Conservation (phyloP, 768 basidiomycete species). For the Tricholoma matsutake region DNA sequence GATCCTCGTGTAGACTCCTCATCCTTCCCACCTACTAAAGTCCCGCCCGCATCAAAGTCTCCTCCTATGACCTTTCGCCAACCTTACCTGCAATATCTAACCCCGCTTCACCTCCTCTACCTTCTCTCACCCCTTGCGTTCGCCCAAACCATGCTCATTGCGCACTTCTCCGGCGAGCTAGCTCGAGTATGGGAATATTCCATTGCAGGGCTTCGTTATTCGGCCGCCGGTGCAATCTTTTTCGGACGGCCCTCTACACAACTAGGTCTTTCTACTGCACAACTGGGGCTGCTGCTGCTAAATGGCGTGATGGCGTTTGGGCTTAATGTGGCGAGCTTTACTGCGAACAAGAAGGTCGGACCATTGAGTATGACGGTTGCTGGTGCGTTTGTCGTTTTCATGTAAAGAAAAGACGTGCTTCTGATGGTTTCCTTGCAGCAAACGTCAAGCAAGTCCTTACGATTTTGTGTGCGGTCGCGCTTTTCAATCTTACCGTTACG, state of each 20-base stretch:
- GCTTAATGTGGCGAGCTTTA: slow-evolving; percentile 92
- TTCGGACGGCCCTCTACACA: slow-evolving; percentile 32
- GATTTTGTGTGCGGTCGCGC: slow-evolving; percentile 73
- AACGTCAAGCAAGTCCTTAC: slow-evolving; percentile 95
- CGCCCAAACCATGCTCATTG: slow-evolving; percentile 78
- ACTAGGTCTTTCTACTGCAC: slow-evolving; percentile 31
- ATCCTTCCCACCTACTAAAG: background rate
- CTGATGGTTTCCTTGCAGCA: slow-evolving; percentile 35
- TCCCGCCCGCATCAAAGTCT: background rate
- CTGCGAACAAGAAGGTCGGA: slow-evolving; percentile 91
- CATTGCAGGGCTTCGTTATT: background rate
- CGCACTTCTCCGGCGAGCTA: slow-evolving; percentile 79
- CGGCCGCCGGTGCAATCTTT: background rate
- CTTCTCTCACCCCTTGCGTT: slow-evolving; percentile 93
- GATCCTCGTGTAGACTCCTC: background rate
- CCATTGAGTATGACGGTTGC: slow-evolving; percentile 91
- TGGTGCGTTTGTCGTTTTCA: slow-evolving; percentile 42
- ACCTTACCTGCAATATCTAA: slow-evolving; percentile 25
- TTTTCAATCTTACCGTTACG: slow-evolving; percentile 84
- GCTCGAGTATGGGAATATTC: slow-evolving; percentile 46
- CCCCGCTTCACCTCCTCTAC: slow-evolving; percentile 81
- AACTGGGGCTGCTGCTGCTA: slow-evolving; percentile 53
- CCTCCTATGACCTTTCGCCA: background rate
- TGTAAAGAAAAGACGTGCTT: background rate
- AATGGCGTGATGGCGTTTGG: slow-evolving; percentile 91